phyloP scores from a whole-genome alignment of 495 filamentous ascomycete genomes.

The Penicillium longicatenatum region DNA sequence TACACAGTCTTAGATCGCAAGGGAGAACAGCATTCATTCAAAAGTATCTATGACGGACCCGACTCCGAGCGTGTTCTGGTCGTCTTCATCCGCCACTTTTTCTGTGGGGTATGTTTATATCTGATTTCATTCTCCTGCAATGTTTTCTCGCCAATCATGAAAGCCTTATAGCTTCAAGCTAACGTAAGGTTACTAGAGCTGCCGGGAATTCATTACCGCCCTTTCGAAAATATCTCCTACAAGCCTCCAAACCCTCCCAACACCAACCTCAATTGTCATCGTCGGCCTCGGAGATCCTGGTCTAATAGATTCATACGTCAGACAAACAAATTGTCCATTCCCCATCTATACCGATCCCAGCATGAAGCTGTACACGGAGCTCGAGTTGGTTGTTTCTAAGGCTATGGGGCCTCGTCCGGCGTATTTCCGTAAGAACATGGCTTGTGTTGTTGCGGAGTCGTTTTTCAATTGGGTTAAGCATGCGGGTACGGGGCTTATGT shows the following conservation, averaged over 20 bases:
- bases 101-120: constrained; percentile 70
- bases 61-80: constrained; percentile 62
- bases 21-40: constrained; percentile 64
- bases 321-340: constrained; percentile 66
- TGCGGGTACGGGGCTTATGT: constrained; percentile 49
- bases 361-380: constrained; percentile 64
- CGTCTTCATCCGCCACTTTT: constrained; percentile 88
- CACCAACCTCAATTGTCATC: constrained; percentile 66
- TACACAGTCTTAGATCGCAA: constrained; percentile 65
- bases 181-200: constrained; percentile 52
- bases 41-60: constrained; percentile 63
- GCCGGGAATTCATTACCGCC: constrained; percentile 64
- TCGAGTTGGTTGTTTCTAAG: constrained; percentile 71
- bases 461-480: constrained; percentile 61
- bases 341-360: constrained; percentile 83
- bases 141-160: no score
- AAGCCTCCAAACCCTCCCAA: constrained; percentile 41
- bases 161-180: background rate
- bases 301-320: constrained; percentile 69
- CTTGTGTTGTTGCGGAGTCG: constrained; percentile 45
- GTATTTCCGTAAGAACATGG: constrained; percentile 61
- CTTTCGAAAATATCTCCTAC: constrained; percentile 62
- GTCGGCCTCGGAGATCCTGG: constrained; percentile 78
- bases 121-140: background rate
- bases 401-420: constrained; percentile 63